Percentiles rank a stretch among this genome's conserved stretches.
Conservation (phyloP, 441 rosid species). For the Populus hybrid region DNA sequence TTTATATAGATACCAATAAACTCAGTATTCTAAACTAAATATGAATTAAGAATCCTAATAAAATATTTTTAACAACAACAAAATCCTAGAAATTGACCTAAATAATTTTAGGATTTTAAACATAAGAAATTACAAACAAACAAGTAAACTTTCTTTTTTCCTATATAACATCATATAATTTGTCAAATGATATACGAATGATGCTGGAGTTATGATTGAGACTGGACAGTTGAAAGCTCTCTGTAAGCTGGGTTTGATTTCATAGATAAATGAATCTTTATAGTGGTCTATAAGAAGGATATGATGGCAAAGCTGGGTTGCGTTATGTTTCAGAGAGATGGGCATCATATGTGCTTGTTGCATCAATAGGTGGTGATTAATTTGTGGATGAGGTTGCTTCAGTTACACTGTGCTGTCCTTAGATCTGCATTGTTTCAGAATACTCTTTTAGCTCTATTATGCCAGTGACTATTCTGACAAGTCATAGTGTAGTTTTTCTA, state of each 20-base stretch:
- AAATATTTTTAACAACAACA: too few species aligned
- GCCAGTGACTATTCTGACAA: background rate
- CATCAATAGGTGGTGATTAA: background rate
- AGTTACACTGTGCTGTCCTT: background rate
- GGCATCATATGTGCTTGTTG: background rate
- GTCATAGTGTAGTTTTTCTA: background rate
- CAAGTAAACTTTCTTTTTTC: background rate
- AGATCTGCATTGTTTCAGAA: background rate
- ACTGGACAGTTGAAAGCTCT: slow-evolving; percentile 3
- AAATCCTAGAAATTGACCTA: background rate
- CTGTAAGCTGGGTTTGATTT: background rate
- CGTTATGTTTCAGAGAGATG: background rate
- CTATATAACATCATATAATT: background rate
- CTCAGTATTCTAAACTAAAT: background rate
- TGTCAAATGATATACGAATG: background rate
- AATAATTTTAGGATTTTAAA: too few species aligned
- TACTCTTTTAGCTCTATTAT: background rate
- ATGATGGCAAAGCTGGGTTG: background rate
- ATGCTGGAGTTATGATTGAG: background rate
- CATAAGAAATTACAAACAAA: background rate
- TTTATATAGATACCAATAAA: too few species aligned
- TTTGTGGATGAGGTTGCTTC: background rate
- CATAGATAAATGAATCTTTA: background rate
- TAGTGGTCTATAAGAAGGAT: background rate
- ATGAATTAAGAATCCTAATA: background rate